These are phyloP conservation scores for Antarctomyces pellizariae DNA, from an alignment of 495 filamentous ascomycete genomes.

Conservation along the genomic window DNA sequence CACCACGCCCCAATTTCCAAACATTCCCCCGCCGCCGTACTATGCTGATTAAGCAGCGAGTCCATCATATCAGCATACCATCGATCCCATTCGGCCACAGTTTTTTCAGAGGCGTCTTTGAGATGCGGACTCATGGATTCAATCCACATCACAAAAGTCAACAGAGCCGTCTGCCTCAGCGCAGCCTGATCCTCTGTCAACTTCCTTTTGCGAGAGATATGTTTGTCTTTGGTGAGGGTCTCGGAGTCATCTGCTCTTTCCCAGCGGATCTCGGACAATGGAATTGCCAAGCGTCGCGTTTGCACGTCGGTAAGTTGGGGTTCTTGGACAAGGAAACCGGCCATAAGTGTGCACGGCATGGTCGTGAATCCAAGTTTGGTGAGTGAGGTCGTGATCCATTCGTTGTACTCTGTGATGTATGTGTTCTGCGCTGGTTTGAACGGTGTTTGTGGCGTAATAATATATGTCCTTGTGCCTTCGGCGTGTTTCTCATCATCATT, in stretches of 20 bases:
- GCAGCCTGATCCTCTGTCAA: constrained; percentile 52
- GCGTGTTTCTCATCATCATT: constrained; percentile 37
- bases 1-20: constrained; percentile 91
- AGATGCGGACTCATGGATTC: constrained; percentile 69
- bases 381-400: constrained; percentile 55
- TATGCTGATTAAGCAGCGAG: constrained; percentile 55
- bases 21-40: constrained; percentile 67
- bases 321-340: constrained; percentile 59
- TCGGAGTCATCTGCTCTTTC: constrained; percentile 48
- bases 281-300: constrained; percentile 58
- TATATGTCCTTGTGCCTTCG: constrained; percentile 49
- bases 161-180: constrained; percentile 51
- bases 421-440: constrained; percentile 57
- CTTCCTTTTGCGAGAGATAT: constrained; percentile 14
- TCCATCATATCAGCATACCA: constrained; percentile 77
- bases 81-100: constrained; percentile 74
- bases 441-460: constrained; percentile 60
- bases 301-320: constrained; percentile 51
- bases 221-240: constrained; percentile 25
- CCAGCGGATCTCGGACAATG: constrained; percentile 71
- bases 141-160: constrained; percentile 69
- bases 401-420: constrained; percentile 66
- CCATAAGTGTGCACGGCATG: constrained; percentile 59
- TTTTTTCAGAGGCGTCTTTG: constrained; percentile 62
- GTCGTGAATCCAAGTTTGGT: constrained; percentile 44